A percentile compares a stretch with the other conserved stretches of the same genome.
Evolutionary conservation across 768 basidiomycete genomes (phyloP).

Genomic region (Amanita subjunquillea): DNA sequence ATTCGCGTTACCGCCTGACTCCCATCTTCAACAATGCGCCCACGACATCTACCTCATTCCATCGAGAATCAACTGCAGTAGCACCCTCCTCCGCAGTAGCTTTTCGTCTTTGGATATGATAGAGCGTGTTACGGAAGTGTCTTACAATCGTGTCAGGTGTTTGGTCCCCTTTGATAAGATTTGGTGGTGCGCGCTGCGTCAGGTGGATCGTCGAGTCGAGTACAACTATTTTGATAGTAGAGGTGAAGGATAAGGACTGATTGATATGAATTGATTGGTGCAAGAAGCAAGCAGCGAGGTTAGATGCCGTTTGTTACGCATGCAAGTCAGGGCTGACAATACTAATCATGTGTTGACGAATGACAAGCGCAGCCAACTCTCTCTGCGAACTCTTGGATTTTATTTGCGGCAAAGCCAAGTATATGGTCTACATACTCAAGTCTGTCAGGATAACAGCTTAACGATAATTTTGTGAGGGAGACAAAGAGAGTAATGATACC

Average conservation of each 20-base stretch:
- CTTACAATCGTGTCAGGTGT: slow-evolving; percentile 89
- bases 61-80: slow-evolving; percentile 40
- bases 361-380: slow-evolving; percentile 35
- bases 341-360: neutral
- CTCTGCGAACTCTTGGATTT: slow-evolving; percentile 75
- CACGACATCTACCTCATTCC: slow-evolving; percentile 83
- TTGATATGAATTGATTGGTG: slow-evolving; percentile 94
- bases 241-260: slow-evolving; percentile 92
- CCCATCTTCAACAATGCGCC: slow-evolving; percentile 90
- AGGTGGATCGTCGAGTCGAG: slow-evolving; percentile 82
- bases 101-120: slow-evolving; percentile 76
- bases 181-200: slow-evolving; percentile 76
- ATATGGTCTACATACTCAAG: slow-evolving; percentile 97
- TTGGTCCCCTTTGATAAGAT: slow-evolving; percentile 85
- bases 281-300: slow-evolving; percentile 80
- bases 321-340: slow-evolving; percentile 69
- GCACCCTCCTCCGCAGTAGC: slow-evolving; percentile 29
- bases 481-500: slow-evolving; percentile 97
- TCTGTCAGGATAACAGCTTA: slow-evolving; percentile 95
- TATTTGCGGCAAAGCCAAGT: slow-evolving; percentile 77
- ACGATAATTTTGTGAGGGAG: slow-evolving; percentile 86
- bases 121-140: slow-evolving; percentile 88
- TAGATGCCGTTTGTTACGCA: slow-evolving; percentile 73
- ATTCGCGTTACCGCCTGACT: slow-evolving; percentile 35
- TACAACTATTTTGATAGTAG: slow-evolving; percentile 85